Evolutionary conservation across 2,329 filamentous ascomycete genomes (phyloP).

Genomic region (Pestalotiopsis sp.): DNA sequence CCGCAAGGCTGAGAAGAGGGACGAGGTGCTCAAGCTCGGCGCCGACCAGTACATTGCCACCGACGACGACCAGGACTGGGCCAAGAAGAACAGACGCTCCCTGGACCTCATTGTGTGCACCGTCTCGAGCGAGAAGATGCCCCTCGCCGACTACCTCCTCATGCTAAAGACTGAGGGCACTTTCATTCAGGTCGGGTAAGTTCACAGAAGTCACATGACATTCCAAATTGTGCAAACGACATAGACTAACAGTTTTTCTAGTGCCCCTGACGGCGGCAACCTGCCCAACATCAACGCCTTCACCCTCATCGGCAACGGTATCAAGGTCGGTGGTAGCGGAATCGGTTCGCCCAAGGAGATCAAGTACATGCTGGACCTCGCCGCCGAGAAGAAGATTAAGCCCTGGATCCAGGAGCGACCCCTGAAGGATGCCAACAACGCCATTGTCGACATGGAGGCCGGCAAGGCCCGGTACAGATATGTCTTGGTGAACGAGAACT

Average conservation of each 20-base stretch:
- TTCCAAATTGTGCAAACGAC: too few species aligned
- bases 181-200: conserved; percentile 17
- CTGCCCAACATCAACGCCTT: conserved; percentile 53
- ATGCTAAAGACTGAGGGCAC: conserved; percentile 14
- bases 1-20: conserved; percentile 13
- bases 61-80: conserved; percentile 16
- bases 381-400: conserved; percentile 58
- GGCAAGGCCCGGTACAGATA: conserved; percentile 57
- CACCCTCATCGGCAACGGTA: conserved; percentile 57
- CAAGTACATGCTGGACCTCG: conserved; percentile 62
- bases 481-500: conserved; percentile 46
- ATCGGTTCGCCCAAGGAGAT: conserved; percentile 60
- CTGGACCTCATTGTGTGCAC: conserved; percentile 17
- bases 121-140: conserved; percentile 17
- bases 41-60: conserved; percentile 17
- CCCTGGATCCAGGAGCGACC: conserved; percentile 58
- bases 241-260: conserved; percentile 7
- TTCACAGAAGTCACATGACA: not conserved
- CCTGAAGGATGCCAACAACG: conserved; percentile 60
- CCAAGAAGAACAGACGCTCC: conserved; percentile 10
- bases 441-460: conserved; percentile 56
- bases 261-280: conserved; percentile 58
- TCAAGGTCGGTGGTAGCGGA: conserved; percentile 48
- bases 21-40: conserved; percentile 16
- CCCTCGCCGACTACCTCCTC: conserved; percentile 12